These are phyloP conservation scores for Termitomyces titanicus DNA, from an alignment of 768 basidiomycete species.

Conservation along the genomic window DNA sequence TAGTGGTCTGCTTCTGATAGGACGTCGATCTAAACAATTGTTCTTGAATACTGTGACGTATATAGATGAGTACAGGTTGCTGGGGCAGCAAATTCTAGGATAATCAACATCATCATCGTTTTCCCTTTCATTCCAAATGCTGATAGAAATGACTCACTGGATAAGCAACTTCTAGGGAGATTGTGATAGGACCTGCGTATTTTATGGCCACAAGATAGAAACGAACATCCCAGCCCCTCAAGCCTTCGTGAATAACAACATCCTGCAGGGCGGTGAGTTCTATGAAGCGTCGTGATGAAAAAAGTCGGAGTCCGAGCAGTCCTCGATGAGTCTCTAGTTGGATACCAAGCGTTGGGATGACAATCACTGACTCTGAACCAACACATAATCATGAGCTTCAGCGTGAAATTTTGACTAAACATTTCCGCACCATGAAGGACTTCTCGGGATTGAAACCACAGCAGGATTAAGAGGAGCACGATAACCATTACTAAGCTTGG, in stretches of 20 bases:
- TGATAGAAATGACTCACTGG: slow-evolving; percentile 41
- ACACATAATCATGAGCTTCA: neutral
- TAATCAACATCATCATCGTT: neutral
- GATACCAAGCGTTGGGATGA: slow-evolving; percentile 64
- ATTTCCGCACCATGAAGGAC: slow-evolving; percentile 11
- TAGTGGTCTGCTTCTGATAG: neutral
- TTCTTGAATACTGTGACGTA: slow-evolving; percentile 61
- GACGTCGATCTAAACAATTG: slow-evolving; percentile 24
- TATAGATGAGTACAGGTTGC: slow-evolving; percentile 53
- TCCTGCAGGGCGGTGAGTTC: slow-evolving; percentile 52
- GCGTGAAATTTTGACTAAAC: neutral
- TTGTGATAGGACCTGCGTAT: slow-evolving; percentile 21
- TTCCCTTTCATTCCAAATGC: neutral
- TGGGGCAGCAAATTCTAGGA: slow-evolving; percentile 61
- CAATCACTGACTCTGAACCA: slow-evolving; percentile 60
- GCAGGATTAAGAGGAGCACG: slow-evolving; percentile 17
- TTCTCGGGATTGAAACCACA: slow-evolving; percentile 5
- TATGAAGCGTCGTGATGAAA: slow-evolving; percentile 52
- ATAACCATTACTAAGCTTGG: neutral
- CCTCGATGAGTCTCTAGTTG: slow-evolving; percentile 74
- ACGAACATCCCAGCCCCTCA: slow-evolving; percentile 67
- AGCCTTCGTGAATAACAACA: slow-evolving; percentile 70
- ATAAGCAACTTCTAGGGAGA: slow-evolving; percentile 52
- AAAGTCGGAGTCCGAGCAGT: slow-evolving; percentile 34
- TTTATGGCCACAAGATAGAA: slow-evolving; percentile 60